These are phyloP conservation scores for Amanita rimosa DNA, from an alignment of 768 basidiomycete genomes.

Conservation along the genomic window DNA sequence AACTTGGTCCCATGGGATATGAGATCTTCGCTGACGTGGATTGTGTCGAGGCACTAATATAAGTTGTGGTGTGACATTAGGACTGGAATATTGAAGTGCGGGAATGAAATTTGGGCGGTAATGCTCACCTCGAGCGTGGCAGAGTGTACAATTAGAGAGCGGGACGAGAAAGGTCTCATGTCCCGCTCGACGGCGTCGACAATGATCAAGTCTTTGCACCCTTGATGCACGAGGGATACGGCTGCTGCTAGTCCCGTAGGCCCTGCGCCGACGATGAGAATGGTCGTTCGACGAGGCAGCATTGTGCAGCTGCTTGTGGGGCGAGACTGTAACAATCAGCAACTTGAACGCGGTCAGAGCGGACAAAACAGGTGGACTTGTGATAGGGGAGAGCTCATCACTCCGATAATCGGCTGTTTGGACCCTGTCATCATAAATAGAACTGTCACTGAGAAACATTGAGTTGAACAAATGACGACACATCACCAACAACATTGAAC, in stretches of 20 bases:
- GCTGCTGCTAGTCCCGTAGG: constrained; percentile 37
- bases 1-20: constrained; percentile 25
- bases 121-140: constrained; percentile 38
- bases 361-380: too few relatives aligned
- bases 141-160: constrained; percentile 37
- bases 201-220: constrained; percentile 27
- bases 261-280: constrained; percentile 41
- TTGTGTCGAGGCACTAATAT: background rate
- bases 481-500: too few relatives aligned
- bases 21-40: constrained; percentile 25
- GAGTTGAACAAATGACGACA: too few relatives aligned
- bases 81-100: background rate
- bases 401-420: too few relatives aligned
- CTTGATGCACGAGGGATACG: constrained; percentile 31
- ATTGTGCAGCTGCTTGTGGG: constrained; percentile 3
- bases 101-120: background rate
- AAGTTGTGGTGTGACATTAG: background rate
- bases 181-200: constrained; percentile 26
- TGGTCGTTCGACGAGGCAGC: constrained; percentile 20
- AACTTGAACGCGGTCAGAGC: too few relatives aligned
- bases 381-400: too few relatives aligned
- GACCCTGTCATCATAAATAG: too few relatives aligned
- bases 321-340: too few relatives aligned
- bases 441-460: too few relatives aligned
- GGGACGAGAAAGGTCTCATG: constrained; percentile 18